phyloP scores from a whole-genome alignment of 2,329 filamentous ascomycete species.

The Botrytis pseudocinerea region DNA sequence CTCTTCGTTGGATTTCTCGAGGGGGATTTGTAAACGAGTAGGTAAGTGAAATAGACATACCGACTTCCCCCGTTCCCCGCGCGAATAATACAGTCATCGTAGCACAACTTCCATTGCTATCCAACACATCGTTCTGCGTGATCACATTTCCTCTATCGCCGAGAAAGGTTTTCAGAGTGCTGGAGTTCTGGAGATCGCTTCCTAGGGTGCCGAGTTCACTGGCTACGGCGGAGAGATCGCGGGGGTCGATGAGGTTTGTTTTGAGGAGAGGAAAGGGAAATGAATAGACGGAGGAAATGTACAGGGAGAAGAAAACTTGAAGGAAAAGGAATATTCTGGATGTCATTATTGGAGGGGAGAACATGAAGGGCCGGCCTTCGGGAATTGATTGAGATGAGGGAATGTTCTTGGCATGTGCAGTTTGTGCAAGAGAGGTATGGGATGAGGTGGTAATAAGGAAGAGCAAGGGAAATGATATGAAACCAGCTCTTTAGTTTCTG shows the following conservation, averaged over 20 bases:
- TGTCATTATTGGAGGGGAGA: background rate
- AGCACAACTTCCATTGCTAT: slow-evolving; percentile 32
- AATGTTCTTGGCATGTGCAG: background rate
- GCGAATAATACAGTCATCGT: slow-evolving; percentile 37
- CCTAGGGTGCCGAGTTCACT: slow-evolving; percentile 13
- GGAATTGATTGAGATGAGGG: background rate
- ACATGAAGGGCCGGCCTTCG: background rate
- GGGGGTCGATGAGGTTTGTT: background rate
- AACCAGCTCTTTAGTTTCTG: background rate
- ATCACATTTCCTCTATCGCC: slow-evolving; percentile 16
- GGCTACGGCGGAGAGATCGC: slow-evolving; percentile 12
- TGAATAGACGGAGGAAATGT: background rate
- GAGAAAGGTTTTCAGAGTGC: slow-evolving; percentile 1
- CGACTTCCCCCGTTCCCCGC: slow-evolving; percentile 34
- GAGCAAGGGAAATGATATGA: background rate
- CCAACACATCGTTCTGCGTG: slow-evolving; percentile 16
- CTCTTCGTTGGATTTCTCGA: background rate
- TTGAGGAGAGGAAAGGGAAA: background rate
- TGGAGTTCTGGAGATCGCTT: slow-evolving; percentile 12
- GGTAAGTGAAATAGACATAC: slow-evolving; percentile 22
- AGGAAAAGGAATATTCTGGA: background rate
- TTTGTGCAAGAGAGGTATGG: background rate
- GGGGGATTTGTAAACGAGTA: background rate
- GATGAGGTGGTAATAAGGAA: background rate
- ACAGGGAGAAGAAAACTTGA: background rate